Conservation (phyloP, 2,329 filamentous ascomycete species). For the Tolypocladium tundrense region DNA sequence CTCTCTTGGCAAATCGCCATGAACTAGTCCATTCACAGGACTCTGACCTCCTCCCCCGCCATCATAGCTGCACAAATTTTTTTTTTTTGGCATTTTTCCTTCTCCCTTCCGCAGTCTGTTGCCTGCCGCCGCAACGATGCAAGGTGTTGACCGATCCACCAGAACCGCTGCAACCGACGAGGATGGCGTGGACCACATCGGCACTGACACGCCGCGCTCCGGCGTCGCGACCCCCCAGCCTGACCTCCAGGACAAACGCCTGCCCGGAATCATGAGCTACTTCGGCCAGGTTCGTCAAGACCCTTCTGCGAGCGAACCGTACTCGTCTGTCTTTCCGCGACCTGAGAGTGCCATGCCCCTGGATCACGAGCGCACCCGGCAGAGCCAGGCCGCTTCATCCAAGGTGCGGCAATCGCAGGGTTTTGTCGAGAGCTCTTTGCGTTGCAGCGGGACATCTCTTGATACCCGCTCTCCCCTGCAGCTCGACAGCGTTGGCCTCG, state of each 20-base stretch:
- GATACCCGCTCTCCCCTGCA: conserved; percentile 3
- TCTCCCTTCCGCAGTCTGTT: conserved; percentile 3
- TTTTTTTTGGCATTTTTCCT: conserved; percentile 9
- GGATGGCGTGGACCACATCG: conserved; percentile 65
- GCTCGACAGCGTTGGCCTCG: conserved; percentile 10
- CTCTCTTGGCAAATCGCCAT: conserved; percentile 26
- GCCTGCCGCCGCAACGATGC: conserved; percentile 25
- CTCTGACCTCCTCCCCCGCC: not conserved
- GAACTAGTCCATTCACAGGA: conserved; percentile 28
- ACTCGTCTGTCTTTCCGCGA: conserved; percentile 26
- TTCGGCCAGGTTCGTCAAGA: conserved; percentile 98
- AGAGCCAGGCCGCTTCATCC: conserved; percentile 18
- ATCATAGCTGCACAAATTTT: not conserved
- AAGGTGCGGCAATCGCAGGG: conserved; percentile 18
- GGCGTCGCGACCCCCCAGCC: conserved; percentile 89
- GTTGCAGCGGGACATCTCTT: conserved; percentile 11
- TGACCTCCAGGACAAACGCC: conserved; percentile 86
- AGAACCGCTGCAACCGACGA: conserved; percentile 54
- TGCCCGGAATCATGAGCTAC: conserved; percentile 94
- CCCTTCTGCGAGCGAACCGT: conserved; percentile 45
- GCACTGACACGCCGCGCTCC: conserved; percentile 78
- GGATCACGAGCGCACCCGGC: conserved; percentile 11
- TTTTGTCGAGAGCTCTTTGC: conserved; percentile 14
- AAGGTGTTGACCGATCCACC: conserved; percentile 40
- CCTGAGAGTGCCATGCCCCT: conserved; percentile 21